Base-by-base conservation (phyloP, 148 eudicot species). In the Bassia scoparia region DNA sequence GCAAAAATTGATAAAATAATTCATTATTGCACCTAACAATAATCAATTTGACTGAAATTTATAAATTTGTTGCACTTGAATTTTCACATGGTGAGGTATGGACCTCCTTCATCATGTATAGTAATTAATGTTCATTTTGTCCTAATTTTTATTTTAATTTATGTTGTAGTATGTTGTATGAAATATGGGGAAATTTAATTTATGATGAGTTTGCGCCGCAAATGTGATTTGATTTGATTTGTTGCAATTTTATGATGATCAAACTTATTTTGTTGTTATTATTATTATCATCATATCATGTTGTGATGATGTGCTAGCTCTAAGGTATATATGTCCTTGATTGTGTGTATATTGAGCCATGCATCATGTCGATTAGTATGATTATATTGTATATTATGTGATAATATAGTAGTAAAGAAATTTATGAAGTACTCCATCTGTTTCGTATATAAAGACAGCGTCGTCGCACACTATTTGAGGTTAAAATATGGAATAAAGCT, bases 51-150 rank as follows among this genome's bases (percentile, higher is more conserved):
- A 63, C 27, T 63, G 44, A 49, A 69, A 0, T 12, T 30, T 54
- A 23, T 61, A 30, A 17, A 63, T 37, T 61, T 38, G 9, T 69
- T 31, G 31, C 21, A 43, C 26, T 37, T 49, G 43, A 64, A 63
- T 48, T 43, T n/a, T 44, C 76, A 77, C 80, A 65, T 77, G 80
- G 76, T 64, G 46, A 77, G 71, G 76, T 71, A 71, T 77, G 76
- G 79, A 69, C 43, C 46, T 29, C 43, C 17, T 33, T 15, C 23
- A 61, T 33, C 20, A 21, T 17, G 20, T 17, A 14, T 37, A 34
- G n/a, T n/a, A n/a, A n/a, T 18, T 0, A 33, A 20, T 2, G 5
- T 34, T 62, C 43, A 11, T 62, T 18, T 35, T 62, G 7, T 35
- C 27, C 8, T 18, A 0, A 33, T 18, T 34, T 10, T 21, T n/a